Evolutionary conservation across 2,329 filamentous ascomycete species (phyloP).

Genomic region (Ascochyta koolunga): DNA sequence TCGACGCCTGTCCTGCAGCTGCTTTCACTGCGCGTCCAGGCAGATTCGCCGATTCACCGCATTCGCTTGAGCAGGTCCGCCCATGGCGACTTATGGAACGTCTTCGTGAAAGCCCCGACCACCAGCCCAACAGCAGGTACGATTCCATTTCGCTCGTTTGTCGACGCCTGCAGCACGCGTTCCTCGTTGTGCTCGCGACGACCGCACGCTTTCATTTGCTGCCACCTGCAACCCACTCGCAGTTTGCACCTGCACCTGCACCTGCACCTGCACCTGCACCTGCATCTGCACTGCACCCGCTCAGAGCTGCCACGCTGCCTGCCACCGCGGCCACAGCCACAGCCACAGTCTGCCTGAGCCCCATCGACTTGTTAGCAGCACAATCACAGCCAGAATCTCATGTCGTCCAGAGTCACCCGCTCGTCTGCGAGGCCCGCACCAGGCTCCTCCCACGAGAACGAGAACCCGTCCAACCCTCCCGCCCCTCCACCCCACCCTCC

Average conservation of each 20-base stretch:
- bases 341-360: slow-evolving; percentile 38
- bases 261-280: too few species aligned
- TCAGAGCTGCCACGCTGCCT: slow-evolving; percentile 31
- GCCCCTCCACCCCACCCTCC: slow-evolving; percentile 52
- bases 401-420: slow-evolving; percentile 96
- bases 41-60: slow-evolving; percentile 32
- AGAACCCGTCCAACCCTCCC: slow-evolving; percentile 47
- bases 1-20: slow-evolving; percentile 5
- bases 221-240: slow-evolving; percentile 19
- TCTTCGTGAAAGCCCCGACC: slow-evolving; percentile 34
- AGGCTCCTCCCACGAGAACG: slow-evolving; percentile 54
- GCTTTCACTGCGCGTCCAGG: slow-evolving; percentile 23
- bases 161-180: slow-evolving; percentile 21
- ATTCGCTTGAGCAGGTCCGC: slow-evolving; percentile 44
- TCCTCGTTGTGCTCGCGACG: background rate
- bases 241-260: too few species aligned
- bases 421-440: slow-evolving; percentile 91
- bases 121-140: slow-evolving; percentile 31
- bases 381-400: slow-evolving; percentile 64
- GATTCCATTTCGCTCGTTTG: slow-evolving; percentile 26
- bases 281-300: slow-evolving; percentile 6
- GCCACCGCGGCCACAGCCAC: slow-evolving; percentile 36
- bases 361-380: slow-evolving; percentile 31
- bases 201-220: slow-evolving; percentile 16
- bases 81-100: slow-evolving; percentile 47